These are phyloP conservation scores for Penicillium odoratum DNA, from an alignment of 495 filamentous ascomycete genomes.

Conservation along the genomic window DNA sequence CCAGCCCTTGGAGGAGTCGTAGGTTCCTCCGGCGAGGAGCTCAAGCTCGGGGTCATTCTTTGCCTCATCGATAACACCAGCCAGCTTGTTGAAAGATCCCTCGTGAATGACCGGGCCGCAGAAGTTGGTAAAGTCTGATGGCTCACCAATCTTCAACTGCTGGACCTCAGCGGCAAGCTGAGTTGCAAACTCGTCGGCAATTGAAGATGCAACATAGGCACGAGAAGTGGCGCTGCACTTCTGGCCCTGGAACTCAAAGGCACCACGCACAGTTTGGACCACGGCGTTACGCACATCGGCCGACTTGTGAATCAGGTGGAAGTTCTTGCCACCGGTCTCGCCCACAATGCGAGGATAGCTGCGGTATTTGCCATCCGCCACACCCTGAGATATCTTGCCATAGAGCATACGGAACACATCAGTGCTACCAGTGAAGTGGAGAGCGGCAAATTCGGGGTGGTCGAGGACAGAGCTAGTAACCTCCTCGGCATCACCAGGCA, in stretches of 20 bases:
- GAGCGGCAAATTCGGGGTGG: conserved; percentile 70
- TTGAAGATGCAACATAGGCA: conserved; percentile 67
- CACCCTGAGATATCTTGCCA: conserved; percentile 70
- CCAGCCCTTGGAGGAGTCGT: conserved; percentile 61
- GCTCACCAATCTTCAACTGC: conserved; percentile 65
- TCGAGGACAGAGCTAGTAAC: conserved; percentile 70
- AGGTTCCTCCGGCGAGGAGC: conserved; percentile 58
- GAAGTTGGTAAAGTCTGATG: conserved; percentile 65
- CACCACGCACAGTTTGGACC: conserved; percentile 75
- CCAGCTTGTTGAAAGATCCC: conserved; percentile 54
- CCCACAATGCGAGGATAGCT: conserved; percentile 81
- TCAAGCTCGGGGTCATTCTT: conserved; percentile 63
- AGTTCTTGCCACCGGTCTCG: conserved; percentile 89
- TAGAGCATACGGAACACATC: conserved; percentile 80
- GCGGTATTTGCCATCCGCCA: conserved; percentile 69
- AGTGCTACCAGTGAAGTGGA: conserved; percentile 83
- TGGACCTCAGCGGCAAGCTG: conserved; percentile 64
- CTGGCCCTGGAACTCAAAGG: conserved; percentile 85
- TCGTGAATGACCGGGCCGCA: conserved; percentile 58
- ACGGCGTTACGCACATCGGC: conserved; percentile 75
- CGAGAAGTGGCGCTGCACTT: conserved; percentile 86
- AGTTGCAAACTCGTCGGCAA: conserved; percentile 65
- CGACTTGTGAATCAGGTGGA: conserved; percentile 74
- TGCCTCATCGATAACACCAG: conserved; percentile 59
- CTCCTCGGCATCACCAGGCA: conserved; percentile 75